phyloP scores from a whole-genome alignment of 2,329 filamentous ascomycete genomes.

The Penicillium sp. region DNA sequence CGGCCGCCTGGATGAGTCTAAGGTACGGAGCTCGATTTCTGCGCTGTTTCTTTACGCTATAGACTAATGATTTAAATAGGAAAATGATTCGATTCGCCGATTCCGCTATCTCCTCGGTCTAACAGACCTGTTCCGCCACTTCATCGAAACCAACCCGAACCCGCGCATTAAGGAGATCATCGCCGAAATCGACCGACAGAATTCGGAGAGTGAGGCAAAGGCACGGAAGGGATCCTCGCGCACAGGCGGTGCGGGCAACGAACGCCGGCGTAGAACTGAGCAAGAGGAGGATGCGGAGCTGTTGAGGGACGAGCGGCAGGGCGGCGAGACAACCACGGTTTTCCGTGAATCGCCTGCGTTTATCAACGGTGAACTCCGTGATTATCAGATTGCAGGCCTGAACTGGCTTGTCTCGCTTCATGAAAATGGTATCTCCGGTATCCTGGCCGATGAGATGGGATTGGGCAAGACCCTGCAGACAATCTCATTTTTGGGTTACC shows the following conservation, averaged over 20 bases:
- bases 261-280: conserved; percentile 81
- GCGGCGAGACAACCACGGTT: conserved; percentile 77
- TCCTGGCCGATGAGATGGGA: conserved; percentile 97
- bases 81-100: conserved; percentile 89
- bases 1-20: conserved; percentile 83
- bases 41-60: neutral
- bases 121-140: conserved; percentile 96
- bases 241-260: conserved; percentile 76
- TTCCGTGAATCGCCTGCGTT: conserved; percentile 94
- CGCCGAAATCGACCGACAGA: conserved; percentile 88
- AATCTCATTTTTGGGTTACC: conserved; percentile 91
- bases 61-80: conserved; percentile 49
- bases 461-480: conserved; percentile 96
- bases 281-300: conserved; percentile 95
- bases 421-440: conserved; percentile 97
- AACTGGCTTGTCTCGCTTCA: conserved; percentile 98
- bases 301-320: conserved; percentile 78
- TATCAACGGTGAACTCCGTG: conserved; percentile 82
- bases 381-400: conserved; percentile 91
- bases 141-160: conserved; percentile 96
- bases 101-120: conserved; percentile 93
- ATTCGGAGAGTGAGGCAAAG: conserved; percentile 65
- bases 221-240: conserved; percentile 70
- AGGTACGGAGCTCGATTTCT: conserved; percentile 53
- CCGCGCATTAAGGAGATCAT: conserved; percentile 92